Conservation (phyloP, 345 rosid genomes). For the Geranium brycei region DNA sequence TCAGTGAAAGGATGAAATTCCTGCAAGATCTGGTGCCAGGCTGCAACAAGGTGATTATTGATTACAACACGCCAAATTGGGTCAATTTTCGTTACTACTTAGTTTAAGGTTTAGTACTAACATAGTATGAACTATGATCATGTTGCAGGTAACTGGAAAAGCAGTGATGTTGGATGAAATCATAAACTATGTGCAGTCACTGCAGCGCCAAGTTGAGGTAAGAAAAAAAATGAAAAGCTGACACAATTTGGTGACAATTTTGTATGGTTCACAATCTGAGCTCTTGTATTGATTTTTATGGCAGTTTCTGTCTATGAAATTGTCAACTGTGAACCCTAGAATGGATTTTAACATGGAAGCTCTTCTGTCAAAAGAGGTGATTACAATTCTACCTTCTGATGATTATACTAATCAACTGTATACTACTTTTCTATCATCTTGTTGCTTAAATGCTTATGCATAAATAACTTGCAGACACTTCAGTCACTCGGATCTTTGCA, state of each 20-base stretch:
- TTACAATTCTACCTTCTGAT: conserved; percentile 6
- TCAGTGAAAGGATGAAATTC: conserved; percentile 82
- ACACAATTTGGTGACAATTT: not conserved
- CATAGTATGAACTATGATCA: not conserved
- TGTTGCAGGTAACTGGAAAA: conserved; percentile 54
- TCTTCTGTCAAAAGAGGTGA: conserved; percentile 52
- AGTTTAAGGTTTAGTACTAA: not conserved
- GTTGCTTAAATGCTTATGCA: not conserved
- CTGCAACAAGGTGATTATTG: conserved; percentile 45
- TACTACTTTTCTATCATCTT: not conserved
- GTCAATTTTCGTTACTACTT: not conserved
- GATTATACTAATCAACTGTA: not conserved
- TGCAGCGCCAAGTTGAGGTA: conserved; percentile 96
- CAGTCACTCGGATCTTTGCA: conserved; percentile 34
- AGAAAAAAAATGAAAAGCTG: not conserved
- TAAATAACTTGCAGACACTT: conserved; percentile 28
- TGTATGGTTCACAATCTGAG: not conserved
- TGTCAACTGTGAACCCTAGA: conserved; percentile 70
- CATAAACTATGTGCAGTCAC: conserved; percentile 89
- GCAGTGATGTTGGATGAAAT: conserved; percentile 97
- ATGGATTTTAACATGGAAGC: conserved; percentile 53
- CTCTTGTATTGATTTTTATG: conserved; percentile 5
- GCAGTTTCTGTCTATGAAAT: conserved; percentile 87
- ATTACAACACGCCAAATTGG: not conserved
- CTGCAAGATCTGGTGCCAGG: conserved; percentile 96